These are phyloP conservation scores for Aurantiochytrium sp. DNA, from an alignment of 108 stramenopile genomes.

Conservation along the genomic window DNA sequence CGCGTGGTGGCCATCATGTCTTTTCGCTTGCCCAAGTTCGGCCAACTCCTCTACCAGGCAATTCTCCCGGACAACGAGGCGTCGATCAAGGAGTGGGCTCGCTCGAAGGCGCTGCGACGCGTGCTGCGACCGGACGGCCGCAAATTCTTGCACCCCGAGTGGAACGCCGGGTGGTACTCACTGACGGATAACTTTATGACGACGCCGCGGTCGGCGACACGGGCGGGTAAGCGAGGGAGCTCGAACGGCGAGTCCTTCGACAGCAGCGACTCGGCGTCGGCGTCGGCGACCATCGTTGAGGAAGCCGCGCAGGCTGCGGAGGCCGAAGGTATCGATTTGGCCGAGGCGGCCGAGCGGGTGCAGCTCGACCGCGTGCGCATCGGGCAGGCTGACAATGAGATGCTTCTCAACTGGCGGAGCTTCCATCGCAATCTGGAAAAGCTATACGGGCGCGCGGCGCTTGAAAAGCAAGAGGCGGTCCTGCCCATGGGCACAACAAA, in stretches of 20 bases:
- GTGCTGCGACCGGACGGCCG: background rate
- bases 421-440: constrained; percentile 6
- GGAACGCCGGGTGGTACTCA: constrained; percentile 4
- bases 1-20: constrained; percentile 20
- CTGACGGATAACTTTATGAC: background rate
- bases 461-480: background rate
- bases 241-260: background rate
- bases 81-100: constrained; percentile 20
- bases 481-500: constrained; percentile 1
- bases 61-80: constrained; percentile 22
- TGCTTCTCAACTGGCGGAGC: background rate
- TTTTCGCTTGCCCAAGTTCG: constrained; percentile 17
- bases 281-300: background rate
- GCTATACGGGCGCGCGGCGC: background rate
- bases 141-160: constrained; percentile 11
- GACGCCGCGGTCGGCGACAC: background rate
- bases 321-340: background rate
- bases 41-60: background rate
- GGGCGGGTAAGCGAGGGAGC: background rate
- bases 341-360: background rate
- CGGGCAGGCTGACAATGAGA: background rate
- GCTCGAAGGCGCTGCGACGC: background rate
- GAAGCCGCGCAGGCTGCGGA: background rate
- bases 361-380: background rate
- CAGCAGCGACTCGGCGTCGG: background rate